Base-by-base conservation (phyloP, 257 asterid species). In the Euphrasia confusa region DNA sequence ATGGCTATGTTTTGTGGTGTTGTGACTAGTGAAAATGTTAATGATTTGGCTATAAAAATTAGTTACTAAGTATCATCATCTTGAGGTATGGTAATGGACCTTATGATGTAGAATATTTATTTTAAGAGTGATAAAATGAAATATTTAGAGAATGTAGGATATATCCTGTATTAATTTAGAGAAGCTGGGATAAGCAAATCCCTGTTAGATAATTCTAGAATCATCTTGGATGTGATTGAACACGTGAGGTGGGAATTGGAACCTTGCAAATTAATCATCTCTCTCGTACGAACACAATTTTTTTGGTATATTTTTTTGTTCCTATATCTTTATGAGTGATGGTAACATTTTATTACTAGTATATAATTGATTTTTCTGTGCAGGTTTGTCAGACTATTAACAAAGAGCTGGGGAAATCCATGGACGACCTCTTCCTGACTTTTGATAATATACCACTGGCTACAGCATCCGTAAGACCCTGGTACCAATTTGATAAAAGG, bases 381-480 rank as follows among this genome's bases (percentile, higher is more conserved):
- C 88, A 91, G 98, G 95, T 92, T 77, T 74, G 85, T 79, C 73
- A 63, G 65, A 86, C 92, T 67, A 80, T 91, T 75, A 69, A 65
- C 68, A 77, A 40, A 44, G 96, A 88, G 79, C 58, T 91, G 77
- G 94, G 95, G 68, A 86, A 84, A 80, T 67, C 95, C 32, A 75
- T 86, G 84, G 89, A 76, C n/a, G 86, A 92, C 44, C 83, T 92
- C 60, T 92, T 92, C 84, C 52, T 77, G 75, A 70, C 75, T 52
- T 92, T 86, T 73, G 97, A 84, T 63, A 78, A 75, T 59, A 58
- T 60, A 66, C 90, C 98, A 47, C 84, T 92, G 52, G 98, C 98
- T 66, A 86, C 97, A 67, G 98, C 98, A 76, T 92, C 98, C 54
- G 98, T 92, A 84, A 84, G 92, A 62, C 50, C 63, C 64, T 70